Evolutionary conservation across 148 eudicot species (phyloP), one percentile per base, ranked within the genome.

Genomic region (Rhododendron molle): DNA sequence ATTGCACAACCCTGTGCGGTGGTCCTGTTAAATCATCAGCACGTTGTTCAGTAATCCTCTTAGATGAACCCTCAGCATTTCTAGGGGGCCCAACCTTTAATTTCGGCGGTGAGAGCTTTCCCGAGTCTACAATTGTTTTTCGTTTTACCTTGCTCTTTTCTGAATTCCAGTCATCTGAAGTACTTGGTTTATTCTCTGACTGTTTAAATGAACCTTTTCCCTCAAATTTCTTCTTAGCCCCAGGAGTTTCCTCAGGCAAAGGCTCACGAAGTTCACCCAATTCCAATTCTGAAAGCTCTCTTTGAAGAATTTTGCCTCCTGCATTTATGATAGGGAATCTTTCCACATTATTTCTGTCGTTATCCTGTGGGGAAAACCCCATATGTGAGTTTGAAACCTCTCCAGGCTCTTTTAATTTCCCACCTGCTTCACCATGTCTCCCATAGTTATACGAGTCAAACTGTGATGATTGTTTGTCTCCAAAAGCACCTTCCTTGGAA

Each of bases 211-310:
- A 94, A 87, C 90, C 85, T 87, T 91, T 91, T 86, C 93, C 88
- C 60, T 92, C 95, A 87, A 95, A 88, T 80, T 84, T 85, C 85
- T 90, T 92, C 85, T 85, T 92, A 20, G 74, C 30, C 14, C 84
- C 88, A 21, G 89, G 83, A 60, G 90, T 86, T 88, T 91, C 98
- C 85, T 90, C 93, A 69, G 88, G 83, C 83, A 88, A 82, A 32
- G 95, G 88, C 86, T 97, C 99, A 56, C 98, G 98, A 84, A 97
- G 92, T 91, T 97, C 99, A 76, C 99, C 99, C 91, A 94, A 79
- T 87, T 97, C 99, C 89, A 95, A 88, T 52, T 93, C 99, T 62
- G 98, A 94, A 74, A 87, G 87, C 92, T 95, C 98, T 88, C 99
- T 91, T 79, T 82, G 94, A 80, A 93, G 98, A 44, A 85, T 46